A percentile compares a stretch with the other conserved stretches of the same genome.
phyloP scores from a whole-genome alignment of 2,329 filamentous ascomycete genomes.

The Capronia coronata region DNA sequence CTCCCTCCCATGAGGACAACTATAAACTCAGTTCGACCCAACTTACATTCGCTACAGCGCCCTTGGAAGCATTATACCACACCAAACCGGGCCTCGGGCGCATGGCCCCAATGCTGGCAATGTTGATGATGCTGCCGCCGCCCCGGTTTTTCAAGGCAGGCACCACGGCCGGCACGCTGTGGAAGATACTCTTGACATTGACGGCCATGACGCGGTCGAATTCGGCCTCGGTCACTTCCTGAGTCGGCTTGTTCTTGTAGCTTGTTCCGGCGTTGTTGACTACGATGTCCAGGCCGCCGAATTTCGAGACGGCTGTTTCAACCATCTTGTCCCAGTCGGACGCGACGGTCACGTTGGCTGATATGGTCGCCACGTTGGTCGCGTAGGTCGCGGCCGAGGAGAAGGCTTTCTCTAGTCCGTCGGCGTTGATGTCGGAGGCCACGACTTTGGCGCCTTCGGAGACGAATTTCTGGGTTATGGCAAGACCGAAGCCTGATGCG shows the following conservation, averaged over 20 bases:
- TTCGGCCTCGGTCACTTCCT: constrained; percentile 35
- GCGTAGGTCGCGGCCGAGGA: constrained; percentile 4
- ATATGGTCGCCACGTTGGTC: constrained; percentile 16
- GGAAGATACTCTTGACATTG: constrained; percentile 41
- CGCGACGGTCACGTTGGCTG: constrained; percentile 21
- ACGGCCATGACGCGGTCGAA: constrained; percentile 42
- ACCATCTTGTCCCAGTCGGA: constrained; percentile 26
- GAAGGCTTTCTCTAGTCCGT: constrained; percentile 17
- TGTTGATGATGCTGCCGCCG: constrained; percentile 42
- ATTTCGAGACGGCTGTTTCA: constrained; percentile 19
- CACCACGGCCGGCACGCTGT: constrained; percentile 34
- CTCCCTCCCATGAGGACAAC: no score
- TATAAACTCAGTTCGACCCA: no score
- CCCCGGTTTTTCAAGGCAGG: constrained; percentile 37
- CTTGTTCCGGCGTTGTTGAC: constrained; percentile 32
- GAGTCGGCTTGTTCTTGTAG: constrained; percentile 38
- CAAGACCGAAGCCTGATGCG: constrained; percentile 40
- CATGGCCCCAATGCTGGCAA: constrained; percentile 40
- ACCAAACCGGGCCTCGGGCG: constrained; percentile 40
- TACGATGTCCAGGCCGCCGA: constrained; percentile 25
- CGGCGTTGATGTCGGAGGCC: constrained; percentile 38
- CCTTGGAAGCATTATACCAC: constrained; percentile 44
- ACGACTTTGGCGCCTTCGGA: constrained; percentile 40
- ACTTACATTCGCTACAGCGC: constrained; percentile 39
- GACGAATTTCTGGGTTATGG: constrained; percentile 37